These are phyloP conservation scores for Trematosphaeria pertusa DNA, from an alignment of 2,329 filamentous ascomycete species.

Conservation along the genomic window DNA sequence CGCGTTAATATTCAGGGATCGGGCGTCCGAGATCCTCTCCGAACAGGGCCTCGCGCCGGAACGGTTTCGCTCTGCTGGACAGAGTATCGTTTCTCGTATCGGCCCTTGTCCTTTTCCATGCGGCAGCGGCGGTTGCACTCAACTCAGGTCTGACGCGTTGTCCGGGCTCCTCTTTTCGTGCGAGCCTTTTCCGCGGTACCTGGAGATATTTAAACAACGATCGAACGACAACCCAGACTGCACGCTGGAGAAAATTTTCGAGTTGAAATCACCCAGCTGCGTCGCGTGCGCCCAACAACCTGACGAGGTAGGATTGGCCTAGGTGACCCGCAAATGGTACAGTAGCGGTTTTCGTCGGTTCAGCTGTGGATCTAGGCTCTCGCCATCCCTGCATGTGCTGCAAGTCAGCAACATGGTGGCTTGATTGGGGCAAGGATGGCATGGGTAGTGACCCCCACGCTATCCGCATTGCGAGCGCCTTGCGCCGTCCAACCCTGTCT, in stretches of 20 bases:
- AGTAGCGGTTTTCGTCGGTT: constrained; percentile 15
- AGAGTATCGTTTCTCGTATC: background rate
- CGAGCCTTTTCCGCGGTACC: constrained; percentile 1
- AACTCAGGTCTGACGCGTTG: background rate
- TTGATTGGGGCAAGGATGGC: background rate
- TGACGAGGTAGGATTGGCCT: background rate
- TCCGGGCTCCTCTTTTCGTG: background rate
- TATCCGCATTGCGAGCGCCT: background rate
- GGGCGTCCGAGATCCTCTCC: constrained; percentile 1
- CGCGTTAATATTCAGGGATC: constrained; percentile 1
- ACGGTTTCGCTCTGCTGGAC: constrained; percentile 1
- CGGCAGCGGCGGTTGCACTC: constrained; percentile 6
- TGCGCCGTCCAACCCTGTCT: background rate
- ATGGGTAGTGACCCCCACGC: constrained; percentile 8
- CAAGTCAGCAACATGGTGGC: constrained; percentile 12
- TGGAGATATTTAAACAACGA: no score
- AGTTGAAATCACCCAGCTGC: no score
- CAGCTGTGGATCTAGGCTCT: constrained; percentile 3
- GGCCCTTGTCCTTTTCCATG: constrained; percentile 3
- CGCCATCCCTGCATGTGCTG: constrained; percentile 3
- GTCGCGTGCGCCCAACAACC: no score
- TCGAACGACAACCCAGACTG: no score
- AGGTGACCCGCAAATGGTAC: constrained; percentile 4
- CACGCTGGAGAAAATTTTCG: background rate
- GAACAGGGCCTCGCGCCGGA: constrained; percentile 4